phyloP scores from a whole-genome alignment of 1,139 yeast genomes.

The Meyerozyma sp. region DNA sequence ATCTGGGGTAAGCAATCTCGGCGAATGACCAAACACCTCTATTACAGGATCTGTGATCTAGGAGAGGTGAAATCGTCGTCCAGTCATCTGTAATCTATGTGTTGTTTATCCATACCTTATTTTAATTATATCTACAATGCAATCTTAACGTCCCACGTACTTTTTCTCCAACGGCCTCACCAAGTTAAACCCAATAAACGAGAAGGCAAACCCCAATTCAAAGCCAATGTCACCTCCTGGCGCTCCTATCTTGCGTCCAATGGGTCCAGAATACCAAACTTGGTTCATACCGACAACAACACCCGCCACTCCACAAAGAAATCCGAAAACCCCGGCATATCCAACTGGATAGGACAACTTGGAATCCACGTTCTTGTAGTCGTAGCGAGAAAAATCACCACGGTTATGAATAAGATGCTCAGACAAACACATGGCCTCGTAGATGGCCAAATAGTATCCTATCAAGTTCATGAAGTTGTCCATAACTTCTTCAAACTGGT shows the following conservation, averaged over 20 bases:
- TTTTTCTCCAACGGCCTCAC: conserved; percentile 11
- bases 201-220: conserved; percentile 11
- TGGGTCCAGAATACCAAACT: conserved; percentile 11
- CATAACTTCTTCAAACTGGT: conserved; percentile 12
- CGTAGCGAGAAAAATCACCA: conserved; percentile 9
- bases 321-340: conserved; percentile 12
- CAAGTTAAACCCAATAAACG: conserved; percentile 11
- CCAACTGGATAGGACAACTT: conserved; percentile 12
- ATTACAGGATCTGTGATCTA: conserved; percentile 1
- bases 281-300: conserved; percentile 15
- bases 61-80: not conserved
- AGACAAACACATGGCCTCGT: conserved; percentile 10
- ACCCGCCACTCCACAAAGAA: conserved; percentile 14
- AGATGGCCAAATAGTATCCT: conserved; percentile 15
- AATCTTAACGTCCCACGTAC: conserved; percentile 8
- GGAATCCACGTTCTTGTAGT: conserved; percentile 10
- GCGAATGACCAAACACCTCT: conserved; percentile 6
- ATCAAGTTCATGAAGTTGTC: conserved; percentile 15
- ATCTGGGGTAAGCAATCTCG: conserved; percentile 9
- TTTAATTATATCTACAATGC: not conserved
- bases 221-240: conserved; percentile 14
- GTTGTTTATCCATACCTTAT: not conserved
- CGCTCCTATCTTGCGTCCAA: conserved; percentile 9
- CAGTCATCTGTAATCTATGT: not conserved
- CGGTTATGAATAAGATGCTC: conserved; percentile 14